Conservation (phyloP, 225 moss, liverwort and hornwort genomes). For the Bryum argenteum region DNA sequence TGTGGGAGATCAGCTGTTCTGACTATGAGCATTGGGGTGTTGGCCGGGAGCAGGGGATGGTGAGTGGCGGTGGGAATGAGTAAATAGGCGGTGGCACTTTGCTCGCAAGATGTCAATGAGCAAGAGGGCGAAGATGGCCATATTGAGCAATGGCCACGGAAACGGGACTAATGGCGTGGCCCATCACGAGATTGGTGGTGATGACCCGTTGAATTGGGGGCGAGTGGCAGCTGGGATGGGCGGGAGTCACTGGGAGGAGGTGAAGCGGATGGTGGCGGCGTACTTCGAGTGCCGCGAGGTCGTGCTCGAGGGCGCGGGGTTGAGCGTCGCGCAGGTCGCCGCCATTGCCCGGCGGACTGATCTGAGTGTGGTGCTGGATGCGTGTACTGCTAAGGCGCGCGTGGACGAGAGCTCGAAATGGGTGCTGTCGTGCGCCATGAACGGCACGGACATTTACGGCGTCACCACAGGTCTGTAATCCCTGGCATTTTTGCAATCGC, state of each 20-base stretch:
- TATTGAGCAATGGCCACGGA: conserved; percentile 23
- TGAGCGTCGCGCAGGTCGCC: conserved; percentile 52
- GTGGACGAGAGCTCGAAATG: conserved; percentile 61
- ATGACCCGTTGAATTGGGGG: conserved; percentile 59
- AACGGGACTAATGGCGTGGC: too few species aligned
- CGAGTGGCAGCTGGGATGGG: conserved; percentile 47
- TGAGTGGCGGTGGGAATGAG: not conserved
- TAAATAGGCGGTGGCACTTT: not conserved
- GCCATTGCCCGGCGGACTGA: conserved; percentile 52
- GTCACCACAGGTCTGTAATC: conserved; percentile 52
- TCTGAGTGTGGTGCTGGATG: conserved; percentile 48
- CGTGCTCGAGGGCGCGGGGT: conserved; percentile 46
- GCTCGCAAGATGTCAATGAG: conserved; percentile 30
- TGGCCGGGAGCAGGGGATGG: not conserved
- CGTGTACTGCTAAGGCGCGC: conserved; percentile 38
- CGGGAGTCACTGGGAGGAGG: conserved; percentile 53
- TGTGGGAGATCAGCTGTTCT: not conserved
- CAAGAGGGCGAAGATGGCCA: conserved; percentile 46
- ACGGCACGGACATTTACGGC: conserved; percentile 57
- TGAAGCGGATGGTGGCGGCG: conserved; percentile 40
- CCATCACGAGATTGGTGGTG: too few species aligned
- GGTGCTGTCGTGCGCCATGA: conserved; percentile 55
- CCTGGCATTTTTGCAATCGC: too few species aligned
- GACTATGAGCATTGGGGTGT: too few species aligned
- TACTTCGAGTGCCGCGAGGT: conserved; percentile 47